Percentiles rank a stretch among this genome's conserved stretches.
Evolutionary conservation across 352 stramenopile genomes (phyloP).

Genomic region (Phytophthora citricola): DNA sequence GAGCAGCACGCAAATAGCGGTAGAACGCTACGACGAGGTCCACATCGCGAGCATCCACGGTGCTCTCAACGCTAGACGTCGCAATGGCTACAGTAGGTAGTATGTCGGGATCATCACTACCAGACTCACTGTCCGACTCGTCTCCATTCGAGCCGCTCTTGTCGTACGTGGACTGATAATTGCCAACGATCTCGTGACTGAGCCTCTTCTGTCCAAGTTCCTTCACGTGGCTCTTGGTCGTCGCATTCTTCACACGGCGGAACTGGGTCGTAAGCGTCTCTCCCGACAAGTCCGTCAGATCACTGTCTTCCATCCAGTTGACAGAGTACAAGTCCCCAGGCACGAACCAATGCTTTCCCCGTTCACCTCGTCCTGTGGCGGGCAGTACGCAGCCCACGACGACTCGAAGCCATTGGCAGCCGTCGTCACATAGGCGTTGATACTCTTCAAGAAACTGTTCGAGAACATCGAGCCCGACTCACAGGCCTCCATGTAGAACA

Average conservation of each 20-base stretch:
- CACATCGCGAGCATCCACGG: constrained; percentile 73
- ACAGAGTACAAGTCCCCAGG: constrained; percentile 90
- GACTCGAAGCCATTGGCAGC: constrained; percentile 89
- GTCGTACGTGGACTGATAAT: constrained; percentile 87
- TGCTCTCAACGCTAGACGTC: constrained; percentile 21
- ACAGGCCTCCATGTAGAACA: constrained; percentile 94
- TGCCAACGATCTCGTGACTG: constrained; percentile 78
- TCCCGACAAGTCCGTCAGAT: constrained; percentile 76
- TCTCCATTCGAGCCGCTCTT: constrained; percentile 34
- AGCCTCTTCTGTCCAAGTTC: constrained; percentile 70
- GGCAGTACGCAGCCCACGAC: constrained; percentile 92
- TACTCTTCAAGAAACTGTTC: constrained; percentile 70
- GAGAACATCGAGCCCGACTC: constrained; percentile 93
- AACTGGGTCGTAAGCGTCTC: constrained; percentile 88
- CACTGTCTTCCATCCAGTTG: constrained; percentile 93
- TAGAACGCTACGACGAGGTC: constrained; percentile 84
- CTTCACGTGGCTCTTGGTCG: constrained; percentile 85
- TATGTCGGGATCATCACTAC: constrained; percentile 6
- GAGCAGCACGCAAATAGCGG: constrained; percentile 66
- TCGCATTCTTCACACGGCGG: constrained; percentile 70
- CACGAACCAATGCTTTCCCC: constrained; percentile 79
- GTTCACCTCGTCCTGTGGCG: constrained; percentile 76
- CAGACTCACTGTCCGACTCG: constrained; percentile 20
- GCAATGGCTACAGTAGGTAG: not conserved
- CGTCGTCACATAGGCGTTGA: constrained; percentile 91